A percentile compares a stretch with the other conserved stretches of the same genome.
These are phyloP conservation scores for Erigeron canadensis DNA, from an alignment of 129 eudicot species.

Conservation along the genomic window DNA sequence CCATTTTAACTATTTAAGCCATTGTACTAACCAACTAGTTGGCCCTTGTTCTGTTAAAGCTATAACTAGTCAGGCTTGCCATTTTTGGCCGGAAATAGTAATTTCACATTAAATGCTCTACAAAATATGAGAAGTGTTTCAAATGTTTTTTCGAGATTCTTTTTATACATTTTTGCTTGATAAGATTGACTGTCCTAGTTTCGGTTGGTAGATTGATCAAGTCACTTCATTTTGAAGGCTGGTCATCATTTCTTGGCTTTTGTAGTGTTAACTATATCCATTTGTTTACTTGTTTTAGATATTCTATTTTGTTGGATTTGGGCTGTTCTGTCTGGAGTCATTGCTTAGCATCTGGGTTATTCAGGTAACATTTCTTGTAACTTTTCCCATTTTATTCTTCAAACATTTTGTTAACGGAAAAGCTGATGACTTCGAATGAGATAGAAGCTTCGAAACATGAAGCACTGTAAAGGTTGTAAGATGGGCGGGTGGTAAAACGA, in stretches of 20 bases:
- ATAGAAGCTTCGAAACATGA: background rate
- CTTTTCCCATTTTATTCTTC: slow-evolving; percentile 2
- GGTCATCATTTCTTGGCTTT: background rate
- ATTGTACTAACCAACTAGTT: background rate
- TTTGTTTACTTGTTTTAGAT: slow-evolving; percentile 43
- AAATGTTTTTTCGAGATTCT: background rate
- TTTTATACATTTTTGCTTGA: background rate
- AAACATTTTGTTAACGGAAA: background rate
- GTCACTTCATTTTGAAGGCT: background rate
- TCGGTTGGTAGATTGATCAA: background rate
- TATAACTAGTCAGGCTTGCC: background rate
- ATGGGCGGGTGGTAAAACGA: background rate
- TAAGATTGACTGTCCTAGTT: background rate
- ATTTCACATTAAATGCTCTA: background rate
- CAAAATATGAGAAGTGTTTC: background rate
- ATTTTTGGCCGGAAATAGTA: background rate
- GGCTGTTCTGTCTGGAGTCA: slow-evolving; percentile 77
- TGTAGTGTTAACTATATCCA: slow-evolving; percentile 4
- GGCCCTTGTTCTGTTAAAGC: background rate
- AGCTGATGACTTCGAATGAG: background rate
- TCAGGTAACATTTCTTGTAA: slow-evolving; percentile 50
- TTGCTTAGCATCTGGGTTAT: slow-evolving; percentile 87
- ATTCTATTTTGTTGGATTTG: slow-evolving; percentile 95
- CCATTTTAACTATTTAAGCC: background rate
- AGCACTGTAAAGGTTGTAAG: background rate